phyloP scores from a whole-genome alignment of 805 yeast species.

The Metschnikowia similis region DNA sequence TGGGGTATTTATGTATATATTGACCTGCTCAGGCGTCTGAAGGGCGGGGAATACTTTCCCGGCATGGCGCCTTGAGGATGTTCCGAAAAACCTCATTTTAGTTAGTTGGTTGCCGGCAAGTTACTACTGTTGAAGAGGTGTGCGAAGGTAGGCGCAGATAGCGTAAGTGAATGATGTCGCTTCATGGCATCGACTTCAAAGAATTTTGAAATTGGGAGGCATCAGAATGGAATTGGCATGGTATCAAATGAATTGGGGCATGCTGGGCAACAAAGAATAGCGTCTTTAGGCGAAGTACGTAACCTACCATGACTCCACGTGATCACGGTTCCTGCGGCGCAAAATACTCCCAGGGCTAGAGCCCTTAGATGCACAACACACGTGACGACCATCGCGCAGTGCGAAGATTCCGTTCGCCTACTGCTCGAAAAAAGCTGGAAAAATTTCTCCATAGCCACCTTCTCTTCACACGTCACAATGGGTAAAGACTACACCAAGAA shows the following conservation, averaged over 20 bases:
- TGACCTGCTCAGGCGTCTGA: conserved; percentile 6
- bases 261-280: not conserved
- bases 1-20: conserved; percentile 7
- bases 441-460: conserved; percentile 4
- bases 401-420: not conserved
- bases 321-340: not conserved
- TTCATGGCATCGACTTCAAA: not conserved
- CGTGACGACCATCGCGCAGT: not conserved
- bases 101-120: not conserved
- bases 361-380: not conserved
- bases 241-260: not conserved
- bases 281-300: not conserved
- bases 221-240: not conserved
- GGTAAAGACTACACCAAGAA: conserved; percentile 96
- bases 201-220: not conserved
- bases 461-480: conserved; percentile 44
- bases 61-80: not conserved
- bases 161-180: not conserved
- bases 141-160: not conserved
- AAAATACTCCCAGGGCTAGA: not conserved
- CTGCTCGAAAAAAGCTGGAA: conserved; percentile 7
- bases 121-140: not conserved
- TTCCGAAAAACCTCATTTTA: conserved; percentile 5
- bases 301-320: not conserved
- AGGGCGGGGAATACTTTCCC: conserved; percentile 7